Conservation (phyloP, 306 rosid genomes). For the Castanopsis chinensis region DNA sequence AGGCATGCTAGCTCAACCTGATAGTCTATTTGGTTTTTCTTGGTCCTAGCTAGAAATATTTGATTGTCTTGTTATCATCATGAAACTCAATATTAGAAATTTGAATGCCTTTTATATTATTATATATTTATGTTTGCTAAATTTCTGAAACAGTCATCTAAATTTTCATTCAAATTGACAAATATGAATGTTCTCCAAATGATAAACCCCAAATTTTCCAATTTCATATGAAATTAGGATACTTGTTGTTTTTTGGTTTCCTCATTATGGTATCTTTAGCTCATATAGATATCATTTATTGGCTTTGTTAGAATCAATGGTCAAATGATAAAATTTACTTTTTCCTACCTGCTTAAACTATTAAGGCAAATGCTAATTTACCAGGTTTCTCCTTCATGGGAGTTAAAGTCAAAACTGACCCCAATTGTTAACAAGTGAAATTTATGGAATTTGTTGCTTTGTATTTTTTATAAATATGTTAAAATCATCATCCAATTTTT, state of each 20-base stretch:
- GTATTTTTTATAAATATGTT: too few relatives aligned
- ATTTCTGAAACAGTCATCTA: not conserved
- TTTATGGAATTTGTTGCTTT: too few relatives aligned
- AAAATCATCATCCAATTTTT: too few relatives aligned
- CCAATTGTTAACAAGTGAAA: too few relatives aligned
- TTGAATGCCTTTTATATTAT: not conserved
- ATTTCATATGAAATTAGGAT: not conserved
- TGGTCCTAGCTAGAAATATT: too few relatives aligned
- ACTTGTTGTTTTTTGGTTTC: not conserved
- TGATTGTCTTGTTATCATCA: not conserved
- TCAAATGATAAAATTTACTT: too few relatives aligned
- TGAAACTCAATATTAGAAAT: not conserved
- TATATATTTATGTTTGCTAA: not conserved
- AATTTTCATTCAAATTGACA: not conserved
- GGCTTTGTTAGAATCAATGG: too few relatives aligned
- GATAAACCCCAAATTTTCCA: not conserved
- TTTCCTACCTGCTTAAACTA: too few relatives aligned
- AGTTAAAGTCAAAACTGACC: too few relatives aligned
- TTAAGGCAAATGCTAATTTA: too few relatives aligned
- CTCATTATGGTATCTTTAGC: rapidly evolving
- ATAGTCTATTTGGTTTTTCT: not conserved
- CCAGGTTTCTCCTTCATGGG: too few relatives aligned
- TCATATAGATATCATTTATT: too few relatives aligned
- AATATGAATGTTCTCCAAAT: not conserved
- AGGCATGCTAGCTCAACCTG: constrained; percentile 47